These are phyloP conservation scores for Linderniella brevidens DNA, from an alignment of 257 asterid genomes.

Conservation along the genomic window DNA sequence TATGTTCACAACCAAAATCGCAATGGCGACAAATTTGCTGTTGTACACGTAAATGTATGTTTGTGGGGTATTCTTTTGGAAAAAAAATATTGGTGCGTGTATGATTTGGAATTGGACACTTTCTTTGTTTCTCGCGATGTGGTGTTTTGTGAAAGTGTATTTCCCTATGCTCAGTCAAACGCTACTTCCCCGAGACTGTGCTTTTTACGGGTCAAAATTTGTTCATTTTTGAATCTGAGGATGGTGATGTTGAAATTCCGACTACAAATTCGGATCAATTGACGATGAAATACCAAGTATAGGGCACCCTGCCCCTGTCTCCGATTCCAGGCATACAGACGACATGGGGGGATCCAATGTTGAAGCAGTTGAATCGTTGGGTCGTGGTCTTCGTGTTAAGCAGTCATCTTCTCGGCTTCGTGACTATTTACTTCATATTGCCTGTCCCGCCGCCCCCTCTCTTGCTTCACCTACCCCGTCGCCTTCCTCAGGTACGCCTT, in stretches of 20 bases:
- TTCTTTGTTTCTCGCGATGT: conserved; percentile 4
- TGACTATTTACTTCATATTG: background rate
- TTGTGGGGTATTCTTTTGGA: conserved; percentile 10
- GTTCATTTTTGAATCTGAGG: no score
- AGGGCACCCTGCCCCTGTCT: no score
- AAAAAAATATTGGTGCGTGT: conserved; percentile 6
- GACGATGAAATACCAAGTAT: no score
- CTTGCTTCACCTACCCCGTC: background rate
- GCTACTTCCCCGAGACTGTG: no score
- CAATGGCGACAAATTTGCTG: conserved; percentile 6
- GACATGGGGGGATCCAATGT: no score
- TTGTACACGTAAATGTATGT: conserved; percentile 2
- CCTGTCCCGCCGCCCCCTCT: background rate
- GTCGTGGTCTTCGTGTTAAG: background rate
- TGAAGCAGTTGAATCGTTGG: background rate
- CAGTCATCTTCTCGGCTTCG: background rate
- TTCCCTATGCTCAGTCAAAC: no score
- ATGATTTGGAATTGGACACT: background rate
- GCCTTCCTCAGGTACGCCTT: conserved; percentile 7
- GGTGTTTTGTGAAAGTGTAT: no score
- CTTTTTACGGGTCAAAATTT: no score
- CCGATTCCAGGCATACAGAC: no score
- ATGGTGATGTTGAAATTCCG: no score
- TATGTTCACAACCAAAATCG: background rate
- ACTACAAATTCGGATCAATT: no score